A percentile compares a stretch with the other conserved stretches of the same genome.
Evolutionary conservation across 2,329 filamentous ascomycete species (phyloP).

Genomic region (Colletotrichum lini): DNA sequence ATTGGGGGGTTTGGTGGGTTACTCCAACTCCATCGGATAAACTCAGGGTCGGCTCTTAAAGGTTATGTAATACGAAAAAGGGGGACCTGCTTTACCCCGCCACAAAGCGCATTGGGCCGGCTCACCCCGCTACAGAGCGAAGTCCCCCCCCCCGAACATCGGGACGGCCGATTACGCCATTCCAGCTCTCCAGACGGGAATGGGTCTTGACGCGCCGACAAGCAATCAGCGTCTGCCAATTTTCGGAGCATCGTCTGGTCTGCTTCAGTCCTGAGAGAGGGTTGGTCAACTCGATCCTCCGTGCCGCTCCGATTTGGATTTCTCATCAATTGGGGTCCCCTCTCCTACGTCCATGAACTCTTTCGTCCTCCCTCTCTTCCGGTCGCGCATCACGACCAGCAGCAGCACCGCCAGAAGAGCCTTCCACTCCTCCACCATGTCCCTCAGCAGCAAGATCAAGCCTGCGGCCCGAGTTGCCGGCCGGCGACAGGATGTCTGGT

Average conservation of each 20-base stretch:
- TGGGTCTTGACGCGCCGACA: conserved; percentile 23
- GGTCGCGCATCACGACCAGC: conserved; percentile 41
- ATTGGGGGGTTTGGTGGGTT: not conserved
- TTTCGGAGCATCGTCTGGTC: conserved; percentile 21
- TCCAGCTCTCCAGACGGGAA: conserved; percentile 30
- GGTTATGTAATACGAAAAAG: conserved; percentile 17
- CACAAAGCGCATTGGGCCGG: conserved; percentile 31
- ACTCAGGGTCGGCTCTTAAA: not conserved
- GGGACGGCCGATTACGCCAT: conserved; percentile 31
- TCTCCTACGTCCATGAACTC: conserved; percentile 36
- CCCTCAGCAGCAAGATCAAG: conserved; percentile 61
- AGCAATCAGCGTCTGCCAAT: conserved; percentile 41
- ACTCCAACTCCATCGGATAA: conserved; percentile 9
- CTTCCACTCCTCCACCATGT: conserved; percentile 54
- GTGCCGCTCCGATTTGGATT: conserved; percentile 22
- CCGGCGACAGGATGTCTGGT: conserved; percentile 69
- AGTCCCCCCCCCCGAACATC: conserved; percentile 27
- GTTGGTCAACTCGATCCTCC: not conserved
- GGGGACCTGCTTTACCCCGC: conserved; percentile 26
- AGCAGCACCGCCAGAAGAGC: conserved; percentile 36
- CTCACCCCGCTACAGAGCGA: conserved; percentile 38
- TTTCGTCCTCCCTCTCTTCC: conserved; percentile 38
- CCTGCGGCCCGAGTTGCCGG: conserved; percentile 65
- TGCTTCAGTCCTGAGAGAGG: conserved; percentile 8
- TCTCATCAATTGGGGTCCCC: not conserved